Evolutionary conservation across 2,329 filamentous ascomycete species (phyloP), one percentile per base, ranked within the genome.

Genomic region (Cladophialophora psammophila): DNA sequence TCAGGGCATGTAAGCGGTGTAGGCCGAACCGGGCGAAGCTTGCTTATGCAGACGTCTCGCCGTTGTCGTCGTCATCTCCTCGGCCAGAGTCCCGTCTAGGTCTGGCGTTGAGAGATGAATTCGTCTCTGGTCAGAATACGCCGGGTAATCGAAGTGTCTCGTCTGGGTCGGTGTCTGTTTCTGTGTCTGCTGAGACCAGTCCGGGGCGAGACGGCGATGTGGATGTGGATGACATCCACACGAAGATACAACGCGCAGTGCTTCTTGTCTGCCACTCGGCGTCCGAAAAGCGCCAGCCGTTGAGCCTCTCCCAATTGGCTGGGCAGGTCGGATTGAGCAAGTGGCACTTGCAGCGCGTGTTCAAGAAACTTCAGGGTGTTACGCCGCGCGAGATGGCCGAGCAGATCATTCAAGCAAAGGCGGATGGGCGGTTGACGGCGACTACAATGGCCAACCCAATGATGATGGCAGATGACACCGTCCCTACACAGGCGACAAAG

Each of bases 1-100:
- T 83, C 71, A 79, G 85, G 42, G 76, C 85, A 0, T 88, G 86
- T 76, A 87, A 86, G 75, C 80, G 85, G 63, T 88, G 86, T 74
- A 81, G 81, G 64, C 84, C 85, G 78, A 83, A 58, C 8, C 15
- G 55, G 2, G 34, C 15, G 18, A 20, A 10, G 55, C 9, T 67
- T 66, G 68, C 38, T 71, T 72, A 12, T 26, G 32, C 7, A 9
- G 45, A 10, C 12, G 18, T 34, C 31, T 36, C 26, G 31, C 12
- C 50, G 13, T 55, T 26, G 13, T 20, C n/a, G 13, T 20, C 52
- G 52, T n/a, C 52, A 10, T 48, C n/a, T 20, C 42, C 15, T 48
- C n/a, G n/a, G 42, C 6, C 45, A 20, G 45, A 45, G n/a, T 15
- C 8, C 3, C 20, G 18, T 26, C 45, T n/a, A 5, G n/a, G 13